Evolutionary conservation across 2,329 filamentous ascomycete genomes (phyloP).

Genomic region (Coniochaeta sp.): DNA sequence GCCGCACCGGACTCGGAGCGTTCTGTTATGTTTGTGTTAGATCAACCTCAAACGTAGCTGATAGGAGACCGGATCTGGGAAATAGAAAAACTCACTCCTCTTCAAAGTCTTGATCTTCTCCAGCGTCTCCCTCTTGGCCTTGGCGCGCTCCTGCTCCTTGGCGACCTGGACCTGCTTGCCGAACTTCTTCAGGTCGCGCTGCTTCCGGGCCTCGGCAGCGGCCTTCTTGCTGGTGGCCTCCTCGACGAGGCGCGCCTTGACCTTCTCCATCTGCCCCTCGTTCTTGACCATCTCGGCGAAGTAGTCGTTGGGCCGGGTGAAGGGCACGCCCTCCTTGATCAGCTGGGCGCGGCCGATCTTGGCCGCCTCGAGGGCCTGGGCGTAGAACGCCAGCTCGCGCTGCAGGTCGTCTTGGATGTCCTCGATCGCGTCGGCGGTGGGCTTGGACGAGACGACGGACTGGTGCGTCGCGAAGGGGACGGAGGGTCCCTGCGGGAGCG

Average conservation of each 20-base stretch:
- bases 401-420: conserved; percentile 88
- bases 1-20: conserved; percentile 47
- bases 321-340: conserved; percentile 74
- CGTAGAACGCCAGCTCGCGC: conserved; percentile 89
- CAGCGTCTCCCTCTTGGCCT: conserved; percentile 84
- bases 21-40: conserved; percentile 5
- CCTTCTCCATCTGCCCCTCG: conserved; percentile 96
- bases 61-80: background rate
- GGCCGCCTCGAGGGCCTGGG: conserved; percentile 76
- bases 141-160: conserved; percentile 88
- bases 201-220: conserved; percentile 79
- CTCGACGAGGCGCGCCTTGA: conserved; percentile 88
- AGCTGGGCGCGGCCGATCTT: conserved; percentile 65
- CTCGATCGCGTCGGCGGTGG: conserved; percentile 58
- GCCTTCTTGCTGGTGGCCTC: conserved; percentile 91
- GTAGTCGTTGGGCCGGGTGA: conserved; percentile 86
- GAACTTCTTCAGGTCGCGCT: conserved; percentile 96
- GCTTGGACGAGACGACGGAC: conserved; percentile 59
- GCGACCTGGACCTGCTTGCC: conserved; percentile 97
- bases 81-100: conserved; percentile 62
- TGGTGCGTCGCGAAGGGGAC: conserved; percentile 81
- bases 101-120: conserved; percentile 95
- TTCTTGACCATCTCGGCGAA: conserved; percentile 99
- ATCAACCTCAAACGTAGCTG: conserved; percentile 1
- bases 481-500: conserved; percentile 53